Evolutionary conservation across 2,329 filamentous ascomycete genomes (phyloP), one percentile per base, ranked within the genome.

Genomic region (Trichoderma gracile): DNA sequence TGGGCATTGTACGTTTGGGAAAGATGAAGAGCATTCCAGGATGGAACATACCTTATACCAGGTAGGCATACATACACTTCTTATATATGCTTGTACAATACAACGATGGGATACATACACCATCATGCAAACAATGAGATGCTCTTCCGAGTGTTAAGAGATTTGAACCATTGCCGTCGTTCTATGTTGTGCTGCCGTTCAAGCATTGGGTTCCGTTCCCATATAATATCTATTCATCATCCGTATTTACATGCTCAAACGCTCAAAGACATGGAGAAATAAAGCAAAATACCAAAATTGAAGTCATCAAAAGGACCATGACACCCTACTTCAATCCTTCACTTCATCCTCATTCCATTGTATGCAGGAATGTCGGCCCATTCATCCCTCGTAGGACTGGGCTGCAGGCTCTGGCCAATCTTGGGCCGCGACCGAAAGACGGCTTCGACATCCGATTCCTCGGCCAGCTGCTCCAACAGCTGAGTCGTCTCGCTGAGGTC

Each of bases 391-490:
- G 73, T 76, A 2, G 84, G 84, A 63, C 80, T 84, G 9, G 80
- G 78, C 2, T 87, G 74, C 1, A 93, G 92, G 74, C 92, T 96
- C 12, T 86, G 85, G 68, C 89, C 88, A 69, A 97, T 86, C 75
- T 88, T 90, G 0, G 93, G 93, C 68, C 93, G 79, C 68, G 91
- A 93, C 77, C 89, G 91, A 74, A 97, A 97, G 1, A 97, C 89
- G 27, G 89, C 89, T 65, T 90, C 89, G 75, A 92, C 90, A 66
- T 96, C 92, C 68, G 92, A 88, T 62, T 88, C 83, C 17, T 65
- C 82, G 64, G 96, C 87, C 46, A 96, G 77, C 68, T 89, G 84
- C 71, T 94, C 89, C 0, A 84, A 81, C 9, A 90, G 82, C 1
- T 86, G 81, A 25, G 75, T 71, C n/a, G 76, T 76, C 8, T 72